Conservation (phyloP, 495 filamentous ascomycete genomes). For the Astrothelium subdiscretum region DNA sequence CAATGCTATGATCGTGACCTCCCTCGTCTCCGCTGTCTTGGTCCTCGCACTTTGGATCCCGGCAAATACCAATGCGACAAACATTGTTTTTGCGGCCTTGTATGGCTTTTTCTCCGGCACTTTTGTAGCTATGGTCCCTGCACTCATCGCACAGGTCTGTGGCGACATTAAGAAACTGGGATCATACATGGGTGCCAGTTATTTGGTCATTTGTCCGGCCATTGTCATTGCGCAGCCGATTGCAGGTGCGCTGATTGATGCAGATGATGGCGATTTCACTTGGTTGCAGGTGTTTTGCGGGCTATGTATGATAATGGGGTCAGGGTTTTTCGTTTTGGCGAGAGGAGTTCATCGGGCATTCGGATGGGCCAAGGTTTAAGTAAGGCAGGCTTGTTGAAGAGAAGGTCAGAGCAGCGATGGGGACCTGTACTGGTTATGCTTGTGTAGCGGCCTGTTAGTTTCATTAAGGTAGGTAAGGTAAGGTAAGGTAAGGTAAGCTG, state of each 20-base stretch:
- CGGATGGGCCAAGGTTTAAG: background rate
- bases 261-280: constrained; percentile 43
- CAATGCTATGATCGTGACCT: constrained; percentile 26
- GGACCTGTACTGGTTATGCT: too few relatives aligned
- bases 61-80: constrained; percentile 43
- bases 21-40: constrained; percentile 46
- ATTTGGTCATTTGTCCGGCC: constrained; percentile 50
- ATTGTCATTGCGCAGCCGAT: constrained; percentile 61
- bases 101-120: constrained; percentile 66
- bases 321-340: background rate
- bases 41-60: constrained; percentile 62
- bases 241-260: constrained; percentile 52
- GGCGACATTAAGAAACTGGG: constrained; percentile 63
- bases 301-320: constrained; percentile 13
- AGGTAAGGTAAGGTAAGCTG: too few relatives aligned
- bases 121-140: constrained; percentile 52
- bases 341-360: background rate
- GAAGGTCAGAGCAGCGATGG: background rate
- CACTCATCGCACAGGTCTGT: constrained; percentile 58
- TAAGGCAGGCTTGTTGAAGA: background rate
- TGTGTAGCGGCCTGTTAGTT: too few relatives aligned
- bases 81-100: constrained; percentile 52
- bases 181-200: constrained; percentile 55
- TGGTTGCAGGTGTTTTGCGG: constrained; percentile 59
- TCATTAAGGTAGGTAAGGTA: too few relatives aligned